Evolutionary conservation across 371 early-diverging fungal genomes (phyloP).

Genomic region (Pancytospora philotis): DNA sequence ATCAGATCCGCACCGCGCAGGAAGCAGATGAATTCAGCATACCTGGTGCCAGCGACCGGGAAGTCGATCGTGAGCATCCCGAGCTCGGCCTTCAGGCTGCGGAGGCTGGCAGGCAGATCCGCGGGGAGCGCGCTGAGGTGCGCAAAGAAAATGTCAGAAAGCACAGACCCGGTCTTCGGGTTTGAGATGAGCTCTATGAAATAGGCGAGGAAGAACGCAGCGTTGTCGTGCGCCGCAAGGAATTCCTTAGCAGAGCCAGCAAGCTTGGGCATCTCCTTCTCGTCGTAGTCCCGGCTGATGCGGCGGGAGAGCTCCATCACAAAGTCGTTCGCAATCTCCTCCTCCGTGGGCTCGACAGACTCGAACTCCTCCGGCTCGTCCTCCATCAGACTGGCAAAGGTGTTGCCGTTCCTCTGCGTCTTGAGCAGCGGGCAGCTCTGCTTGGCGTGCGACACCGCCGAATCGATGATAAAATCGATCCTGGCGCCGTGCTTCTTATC

Average conservation of each 20-base stretch:
- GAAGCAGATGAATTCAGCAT: conserved; percentile 23
- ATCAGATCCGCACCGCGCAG: conserved; percentile 3
- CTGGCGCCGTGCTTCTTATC: conserved; percentile 28
- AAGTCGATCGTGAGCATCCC: conserved; percentile 29
- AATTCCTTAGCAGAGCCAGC: neutral
- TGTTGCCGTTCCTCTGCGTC: neutral
- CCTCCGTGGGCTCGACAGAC: neutral
- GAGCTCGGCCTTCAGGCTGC: conserved; percentile 19
- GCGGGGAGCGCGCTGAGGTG: conserved; percentile 4
- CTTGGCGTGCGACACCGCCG: neutral
- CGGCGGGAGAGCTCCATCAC: neutral
- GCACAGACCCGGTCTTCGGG: conserved; percentile 7
- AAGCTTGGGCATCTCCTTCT: neutral
- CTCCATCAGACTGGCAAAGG: neutral
- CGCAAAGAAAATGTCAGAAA: conserved; percentile 19
- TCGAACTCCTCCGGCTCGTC: conserved; percentile 16
- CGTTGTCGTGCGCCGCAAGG: neutral
- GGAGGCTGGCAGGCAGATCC: conserved; percentile 6
- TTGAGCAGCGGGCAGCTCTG: neutral
- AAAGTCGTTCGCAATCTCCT: neutral
- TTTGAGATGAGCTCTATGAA: conserved; percentile 23
- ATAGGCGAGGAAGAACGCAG: conserved; percentile 16
- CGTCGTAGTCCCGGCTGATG: neutral
- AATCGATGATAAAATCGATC: conserved; percentile 33
- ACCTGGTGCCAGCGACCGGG: conserved; percentile 22